A percentile compares a stretch with the other conserved stretches of the same genome.
Conservation (phyloP, 495 filamentous ascomycete genomes). For the Aspergillus ostianus region DNA sequence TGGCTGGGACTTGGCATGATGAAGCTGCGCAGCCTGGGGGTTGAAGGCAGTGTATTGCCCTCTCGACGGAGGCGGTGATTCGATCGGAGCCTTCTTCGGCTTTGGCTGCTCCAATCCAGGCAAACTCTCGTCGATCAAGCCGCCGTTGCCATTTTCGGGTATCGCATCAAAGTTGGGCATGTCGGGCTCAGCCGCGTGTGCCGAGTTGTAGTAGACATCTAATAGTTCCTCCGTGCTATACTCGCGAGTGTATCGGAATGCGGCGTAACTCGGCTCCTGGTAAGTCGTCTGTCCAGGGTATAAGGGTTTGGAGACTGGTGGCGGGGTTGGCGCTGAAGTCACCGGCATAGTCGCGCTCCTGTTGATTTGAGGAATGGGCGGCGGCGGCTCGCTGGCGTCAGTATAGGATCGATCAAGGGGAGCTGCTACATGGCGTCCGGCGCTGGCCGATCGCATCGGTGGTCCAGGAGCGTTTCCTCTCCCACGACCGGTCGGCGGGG, state of each 20-base stretch:
- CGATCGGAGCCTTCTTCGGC: conserved; percentile 21
- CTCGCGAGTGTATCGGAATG: conserved; percentile 8
- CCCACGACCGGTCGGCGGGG: conserved; percentile 24
- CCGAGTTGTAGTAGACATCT: conserved; percentile 41
- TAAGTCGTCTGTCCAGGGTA: conserved; percentile 38
- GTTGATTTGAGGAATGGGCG: conserved; percentile 28
- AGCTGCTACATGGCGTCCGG: conserved; percentile 20
- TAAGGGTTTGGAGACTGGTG: conserved; percentile 20
- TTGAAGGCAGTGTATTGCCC: conserved; percentile 38
- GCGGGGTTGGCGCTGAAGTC: conserved; percentile 12
- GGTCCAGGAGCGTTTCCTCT: conserved; percentile 23
- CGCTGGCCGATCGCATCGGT: conserved; percentile 29
- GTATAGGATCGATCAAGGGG: conserved; percentile 26
- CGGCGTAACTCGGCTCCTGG: conserved; percentile 27
- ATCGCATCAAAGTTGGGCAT: conserved; percentile 76
- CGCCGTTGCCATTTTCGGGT: conserved; percentile 35
- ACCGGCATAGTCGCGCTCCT: conserved; percentile 44
- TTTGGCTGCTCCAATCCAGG: conserved; percentile 42
- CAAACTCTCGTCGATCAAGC: conserved; percentile 52
- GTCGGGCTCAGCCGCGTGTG: conserved; percentile 46
- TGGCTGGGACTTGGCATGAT: conserved; percentile 64
- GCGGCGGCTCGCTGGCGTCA: conserved; percentile 31
- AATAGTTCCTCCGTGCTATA: conserved; percentile 32
- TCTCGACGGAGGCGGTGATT: conserved; percentile 15
- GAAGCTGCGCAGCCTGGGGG: conserved; percentile 33